Evolutionary conservation across 2,329 filamentous ascomycete genomes (phyloP).

Genomic region (Rosellinia necatrix): DNA sequence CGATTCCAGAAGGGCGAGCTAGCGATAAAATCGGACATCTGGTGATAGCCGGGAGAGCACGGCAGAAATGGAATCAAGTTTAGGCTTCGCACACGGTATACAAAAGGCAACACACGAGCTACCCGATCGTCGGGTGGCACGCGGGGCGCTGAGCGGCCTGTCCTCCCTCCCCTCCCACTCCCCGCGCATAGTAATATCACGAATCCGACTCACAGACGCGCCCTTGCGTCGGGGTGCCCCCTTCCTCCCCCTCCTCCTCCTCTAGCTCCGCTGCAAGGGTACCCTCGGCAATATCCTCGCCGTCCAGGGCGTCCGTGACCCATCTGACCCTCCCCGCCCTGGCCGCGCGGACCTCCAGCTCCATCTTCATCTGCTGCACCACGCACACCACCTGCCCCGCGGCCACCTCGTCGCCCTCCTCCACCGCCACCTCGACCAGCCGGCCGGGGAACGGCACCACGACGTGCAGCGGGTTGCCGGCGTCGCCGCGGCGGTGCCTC

Average conservation of each 20-base stretch:
- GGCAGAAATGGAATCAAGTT: no score
- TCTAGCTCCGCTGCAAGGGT: constrained; percentile 24
- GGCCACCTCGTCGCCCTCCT: constrained; percentile 22
- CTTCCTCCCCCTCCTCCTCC: neutral
- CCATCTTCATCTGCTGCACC: constrained; percentile 29
- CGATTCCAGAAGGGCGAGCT: no score
- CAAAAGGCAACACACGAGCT: no score
- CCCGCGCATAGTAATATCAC: no score
- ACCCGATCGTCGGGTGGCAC: no score
- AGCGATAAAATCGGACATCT: no score
- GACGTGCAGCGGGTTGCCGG: constrained; percentile 20
- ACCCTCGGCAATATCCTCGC: constrained; percentile 23
- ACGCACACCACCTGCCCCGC: constrained; percentile 24
- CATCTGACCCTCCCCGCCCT: constrained; percentile 23
- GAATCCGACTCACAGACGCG: constrained; percentile 5
- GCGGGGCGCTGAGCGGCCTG: no score
- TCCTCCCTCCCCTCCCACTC: no score
- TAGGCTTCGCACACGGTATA: no score
- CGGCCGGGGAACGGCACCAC: constrained; percentile 24
- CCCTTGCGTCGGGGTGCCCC: no score
- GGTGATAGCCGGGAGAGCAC: no score
- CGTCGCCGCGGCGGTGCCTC: constrained; percentile 22
- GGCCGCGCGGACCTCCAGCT: constrained; percentile 22
- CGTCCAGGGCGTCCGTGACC: constrained; percentile 24
- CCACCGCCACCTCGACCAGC: constrained; percentile 22